Evolutionary conservation across 2,329 filamentous ascomycete genomes (phyloP), one percentile per base, ranked within the genome.

Genomic region (Clonostachys chloroleuca): DNA sequence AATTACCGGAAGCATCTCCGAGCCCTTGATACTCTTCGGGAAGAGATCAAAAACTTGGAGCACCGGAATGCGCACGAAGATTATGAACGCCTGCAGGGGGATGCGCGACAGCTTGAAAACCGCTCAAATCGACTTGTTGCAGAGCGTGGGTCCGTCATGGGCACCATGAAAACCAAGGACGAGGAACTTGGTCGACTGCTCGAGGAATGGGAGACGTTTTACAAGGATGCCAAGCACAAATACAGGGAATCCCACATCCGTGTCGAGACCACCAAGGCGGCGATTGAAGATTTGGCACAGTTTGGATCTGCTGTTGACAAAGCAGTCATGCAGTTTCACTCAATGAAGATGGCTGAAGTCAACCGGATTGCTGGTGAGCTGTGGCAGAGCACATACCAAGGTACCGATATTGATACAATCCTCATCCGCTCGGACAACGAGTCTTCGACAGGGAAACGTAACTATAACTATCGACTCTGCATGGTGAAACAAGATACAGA

Each of bases 401-500:
- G 94, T 54, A 97, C 92, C 1, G 94, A 99, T 61, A 92, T 99
- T 47, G 94, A 99, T 71, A 94, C 89, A 2, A 96, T 99, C 61
- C 80, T 95, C 60, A 97, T 99, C 68, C 87, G 88, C 39, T 96
- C 92, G 16, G 92, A 97, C 66, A 86, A 84, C 57, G 94, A 97
- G 63, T 82, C 80, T 42, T 75, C 75, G 39, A 67, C 82, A 48
- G 85, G 82, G 45, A 91, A 89, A 59, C 84, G 89, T 58, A 88
- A 78, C 52, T 97, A 97, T 78, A 97, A 99, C 69, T 99, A 99
- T 74, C 89, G 94, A 42, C 86, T 99, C 6, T 92, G 89, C 67
- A 99, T 99, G 94, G 84, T 96, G 56, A 99, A 99, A 72, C 87
- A 92, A 63, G 91, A 95, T 60, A 89, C 88, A 1, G 94, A 99